These are phyloP conservation scores for Urostyla sp. DNA, from an alignment of 73 alveolate species.

Conservation along the genomic window DNA sequence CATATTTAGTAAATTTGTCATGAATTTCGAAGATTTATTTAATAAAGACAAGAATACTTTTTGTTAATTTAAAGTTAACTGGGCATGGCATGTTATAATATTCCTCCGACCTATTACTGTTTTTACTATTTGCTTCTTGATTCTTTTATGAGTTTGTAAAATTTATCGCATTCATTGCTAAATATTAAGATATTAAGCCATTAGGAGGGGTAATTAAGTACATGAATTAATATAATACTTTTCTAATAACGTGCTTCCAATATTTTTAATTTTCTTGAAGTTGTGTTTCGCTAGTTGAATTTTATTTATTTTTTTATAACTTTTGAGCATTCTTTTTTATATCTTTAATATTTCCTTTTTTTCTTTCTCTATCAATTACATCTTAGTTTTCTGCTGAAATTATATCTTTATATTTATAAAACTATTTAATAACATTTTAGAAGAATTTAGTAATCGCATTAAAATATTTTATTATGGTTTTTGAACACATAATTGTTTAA, in stretches of 20 bases:
- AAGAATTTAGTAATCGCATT: neutral
- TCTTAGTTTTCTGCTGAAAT: slow-evolving; percentile 20
- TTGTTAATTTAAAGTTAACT: slow-evolving; percentile 60
- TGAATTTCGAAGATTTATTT: slow-evolving; percentile 52
- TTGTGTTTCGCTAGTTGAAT: neutral
- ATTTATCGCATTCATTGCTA: slow-evolving; percentile 55
- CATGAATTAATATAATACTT: slow-evolving; percentile 22
- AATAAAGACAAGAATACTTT: slow-evolving; percentile 41
- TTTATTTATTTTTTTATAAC: neutral
- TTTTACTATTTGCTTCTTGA: neutral
- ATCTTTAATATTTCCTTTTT: neutral
- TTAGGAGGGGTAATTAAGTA: slow-evolving; percentile 67
- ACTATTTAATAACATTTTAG: neutral
- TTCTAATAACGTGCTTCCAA: slow-evolving; percentile 67
- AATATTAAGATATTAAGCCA: slow-evolving; percentile 65
- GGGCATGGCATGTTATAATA: too few species aligned
- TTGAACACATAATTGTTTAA: slow-evolving; percentile 23
- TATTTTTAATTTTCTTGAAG: slow-evolving; percentile 42
- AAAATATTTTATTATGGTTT: slow-evolving; percentile 22
- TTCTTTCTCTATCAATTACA: neutral
- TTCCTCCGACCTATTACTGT: too few species aligned
- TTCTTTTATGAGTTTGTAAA: slow-evolving; percentile 4
- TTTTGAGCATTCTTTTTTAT: slow-evolving; percentile 32
- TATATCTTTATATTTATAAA: slow-evolving; percentile 19
- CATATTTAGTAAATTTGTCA: slow-evolving; percentile 47